Evolutionary conservation across 345 rosid species (phyloP).

Genomic region (Melaleuca alternifolia): DNA sequence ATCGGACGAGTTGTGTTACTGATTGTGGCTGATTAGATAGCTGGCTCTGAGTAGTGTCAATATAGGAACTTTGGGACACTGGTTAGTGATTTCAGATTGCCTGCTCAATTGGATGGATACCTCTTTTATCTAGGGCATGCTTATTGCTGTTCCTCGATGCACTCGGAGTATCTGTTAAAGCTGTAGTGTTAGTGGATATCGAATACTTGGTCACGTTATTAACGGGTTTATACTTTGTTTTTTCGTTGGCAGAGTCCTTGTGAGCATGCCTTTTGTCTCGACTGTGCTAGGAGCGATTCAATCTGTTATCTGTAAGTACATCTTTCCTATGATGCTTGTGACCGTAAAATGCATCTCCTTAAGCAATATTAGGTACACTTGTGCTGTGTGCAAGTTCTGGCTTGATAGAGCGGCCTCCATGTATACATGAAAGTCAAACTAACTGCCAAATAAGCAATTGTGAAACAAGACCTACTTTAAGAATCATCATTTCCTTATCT

Average conservation of each 20-base stretch:
- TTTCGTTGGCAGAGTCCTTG: constrained; percentile 69
- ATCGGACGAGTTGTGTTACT: not conserved
- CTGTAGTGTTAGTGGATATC: not conserved
- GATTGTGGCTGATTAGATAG: not conserved
- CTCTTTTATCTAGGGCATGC: no score
- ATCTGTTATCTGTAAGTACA: constrained; percentile 81
- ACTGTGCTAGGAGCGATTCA: constrained; percentile 95
- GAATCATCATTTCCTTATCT: not conserved
- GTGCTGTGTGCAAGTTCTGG: not conserved
- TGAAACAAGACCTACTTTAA: not conserved
- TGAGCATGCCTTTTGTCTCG: constrained; percentile 89
- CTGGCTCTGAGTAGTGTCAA: not conserved
- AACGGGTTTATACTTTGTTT: not conserved
- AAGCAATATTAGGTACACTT: not conserved
- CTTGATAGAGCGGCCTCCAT: not conserved
- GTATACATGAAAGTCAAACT: not conserved
- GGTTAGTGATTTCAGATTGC: not conserved
- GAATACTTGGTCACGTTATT: not conserved
- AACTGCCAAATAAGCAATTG: not conserved
- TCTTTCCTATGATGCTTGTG: not conserved
- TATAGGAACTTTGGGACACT: not conserved
- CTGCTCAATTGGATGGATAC: not conserved
- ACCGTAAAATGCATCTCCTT: not conserved
- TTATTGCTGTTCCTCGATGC: not conserved
- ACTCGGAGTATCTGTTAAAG: not conserved